These are phyloP conservation scores for Trichoderma cornu-damae DNA, from an alignment of 2,329 filamentous ascomycete species.

Conservation along the genomic window DNA sequence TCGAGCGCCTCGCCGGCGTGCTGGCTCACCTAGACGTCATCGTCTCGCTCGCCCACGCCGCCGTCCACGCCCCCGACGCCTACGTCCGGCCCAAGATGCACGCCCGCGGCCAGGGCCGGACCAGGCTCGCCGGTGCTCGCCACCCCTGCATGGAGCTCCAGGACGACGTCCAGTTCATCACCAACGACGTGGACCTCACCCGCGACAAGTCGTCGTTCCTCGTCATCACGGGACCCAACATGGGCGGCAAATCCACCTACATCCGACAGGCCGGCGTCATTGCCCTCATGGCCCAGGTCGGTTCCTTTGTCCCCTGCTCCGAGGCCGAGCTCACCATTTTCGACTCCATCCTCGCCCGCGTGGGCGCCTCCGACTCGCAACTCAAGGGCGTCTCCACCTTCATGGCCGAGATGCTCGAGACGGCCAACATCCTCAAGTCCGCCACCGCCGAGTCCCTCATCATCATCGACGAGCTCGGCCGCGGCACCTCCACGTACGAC, in stretches of 20 bases:
- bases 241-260: conserved; percentile 98
- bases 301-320: conserved; percentile 89
- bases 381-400: conserved; percentile 98
- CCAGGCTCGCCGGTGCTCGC: conserved; percentile 83
- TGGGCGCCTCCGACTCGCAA: conserved; percentile 92
- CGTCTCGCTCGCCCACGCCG: conserved; percentile 85
- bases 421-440: conserved; percentile 95
- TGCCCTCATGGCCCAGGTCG: conserved; percentile 93
- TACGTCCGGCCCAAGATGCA: conserved; percentile 93
- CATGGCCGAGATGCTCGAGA: conserved; percentile 99
- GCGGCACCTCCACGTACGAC: conserved; percentile 96
- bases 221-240: conserved; percentile 96
- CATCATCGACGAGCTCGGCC: conserved; percentile 96
- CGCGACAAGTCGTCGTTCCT: conserved; percentile 81
- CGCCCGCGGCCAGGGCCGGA: conserved; percentile 78
- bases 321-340: conserved; percentile 93
- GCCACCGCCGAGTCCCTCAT: conserved; percentile 93
- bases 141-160: conserved; percentile 99
- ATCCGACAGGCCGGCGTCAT: conserved; percentile 97
- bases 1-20: conserved; percentile 82
- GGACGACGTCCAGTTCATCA: conserved; percentile 97
- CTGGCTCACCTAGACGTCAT: conserved; percentile 94
- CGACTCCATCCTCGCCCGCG: conserved; percentile 91
- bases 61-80: conserved; percentile 84
- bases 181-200: conserved; percentile 82